Evolutionary conservation across 352 stramenopile species (phyloP).

Genomic region (Phytophthora tubulina): DNA sequence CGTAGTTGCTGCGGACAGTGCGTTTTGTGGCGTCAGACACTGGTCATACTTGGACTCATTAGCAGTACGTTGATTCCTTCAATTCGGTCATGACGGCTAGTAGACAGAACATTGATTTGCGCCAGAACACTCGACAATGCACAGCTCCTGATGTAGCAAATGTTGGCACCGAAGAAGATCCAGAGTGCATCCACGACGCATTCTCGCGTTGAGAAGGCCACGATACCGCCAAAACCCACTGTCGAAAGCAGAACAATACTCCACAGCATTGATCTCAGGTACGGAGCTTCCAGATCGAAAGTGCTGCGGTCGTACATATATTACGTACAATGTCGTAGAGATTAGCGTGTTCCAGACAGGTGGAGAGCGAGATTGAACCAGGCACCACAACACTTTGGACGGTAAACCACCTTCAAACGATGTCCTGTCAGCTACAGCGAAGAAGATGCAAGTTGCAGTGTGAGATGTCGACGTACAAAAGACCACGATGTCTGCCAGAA

Average conservation of each 20-base stretch:
- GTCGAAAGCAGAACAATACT: constrained; percentile 79
- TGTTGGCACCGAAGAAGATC: constrained; percentile 80
- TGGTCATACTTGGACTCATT: constrained; percentile 44
- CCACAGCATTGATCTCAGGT: constrained; percentile 72
- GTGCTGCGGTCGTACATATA: constrained; percentile 73
- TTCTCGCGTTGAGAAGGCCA: constrained; percentile 68
- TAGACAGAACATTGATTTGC: constrained; percentile 58
- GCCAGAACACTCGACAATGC: constrained; percentile 66
- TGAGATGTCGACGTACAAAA: constrained; percentile 54
- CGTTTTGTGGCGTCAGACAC: constrained; percentile 63
- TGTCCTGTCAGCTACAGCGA: constrained; percentile 54
- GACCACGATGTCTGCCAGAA: constrained; percentile 65
- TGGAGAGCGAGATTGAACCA: constrained; percentile 45
- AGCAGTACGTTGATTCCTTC: constrained; percentile 73
- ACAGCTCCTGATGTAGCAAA: constrained; percentile 77
- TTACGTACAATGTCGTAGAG: constrained; percentile 70
- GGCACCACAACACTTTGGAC: constrained; percentile 24
- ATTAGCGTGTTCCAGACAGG: constrained; percentile 62
- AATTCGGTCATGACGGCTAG: constrained; percentile 58
- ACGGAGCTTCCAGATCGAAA: constrained; percentile 69
- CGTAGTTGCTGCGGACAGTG: constrained; percentile 68
- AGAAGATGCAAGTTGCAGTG: constrained; percentile 66
- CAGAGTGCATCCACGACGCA: constrained; percentile 65
- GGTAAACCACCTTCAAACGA: constrained; percentile 62
- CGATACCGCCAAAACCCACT: constrained; percentile 74